phyloP scores from a whole-genome alignment of 2,329 filamentous ascomycete species.

The Cladosporium sp. region DNA sequence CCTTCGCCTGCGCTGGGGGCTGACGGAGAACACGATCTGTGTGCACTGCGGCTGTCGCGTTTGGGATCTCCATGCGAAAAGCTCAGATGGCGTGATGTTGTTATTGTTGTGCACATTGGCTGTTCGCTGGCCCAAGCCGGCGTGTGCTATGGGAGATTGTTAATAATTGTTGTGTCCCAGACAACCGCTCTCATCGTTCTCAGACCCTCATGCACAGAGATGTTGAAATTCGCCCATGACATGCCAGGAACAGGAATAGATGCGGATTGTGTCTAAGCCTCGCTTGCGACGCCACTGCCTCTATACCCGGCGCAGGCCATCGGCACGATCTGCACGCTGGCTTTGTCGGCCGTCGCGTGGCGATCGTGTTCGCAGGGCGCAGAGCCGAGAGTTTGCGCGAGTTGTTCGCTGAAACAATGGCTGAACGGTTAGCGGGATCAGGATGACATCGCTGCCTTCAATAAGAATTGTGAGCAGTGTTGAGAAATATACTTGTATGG shows the following conservation, averaged over 20 bases:
- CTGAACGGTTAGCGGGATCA: background rate
- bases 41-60: background rate
- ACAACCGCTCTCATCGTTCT: background rate
- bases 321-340: constrained; percentile 8
- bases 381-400: background rate
- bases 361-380: constrained; percentile 4
- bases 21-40: background rate
- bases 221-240: background rate
- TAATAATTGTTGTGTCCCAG: background rate
- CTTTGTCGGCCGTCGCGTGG: background rate
- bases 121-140: background rate
- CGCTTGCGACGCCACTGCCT: background rate
- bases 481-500: background rate
- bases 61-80: background rate
- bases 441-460: background rate
- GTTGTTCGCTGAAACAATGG: background rate
- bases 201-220: background rate
- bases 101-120: background rate
- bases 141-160: background rate
- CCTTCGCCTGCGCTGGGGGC: background rate
- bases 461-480: background rate
- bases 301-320: constrained; percentile 1
- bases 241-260: constrained; percentile 5
- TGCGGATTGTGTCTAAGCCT: background rate
- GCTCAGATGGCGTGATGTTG: background rate